phyloP scores from a whole-genome alignment of 495 filamentous ascomycete species.

The Xylaria grammica region DNA sequence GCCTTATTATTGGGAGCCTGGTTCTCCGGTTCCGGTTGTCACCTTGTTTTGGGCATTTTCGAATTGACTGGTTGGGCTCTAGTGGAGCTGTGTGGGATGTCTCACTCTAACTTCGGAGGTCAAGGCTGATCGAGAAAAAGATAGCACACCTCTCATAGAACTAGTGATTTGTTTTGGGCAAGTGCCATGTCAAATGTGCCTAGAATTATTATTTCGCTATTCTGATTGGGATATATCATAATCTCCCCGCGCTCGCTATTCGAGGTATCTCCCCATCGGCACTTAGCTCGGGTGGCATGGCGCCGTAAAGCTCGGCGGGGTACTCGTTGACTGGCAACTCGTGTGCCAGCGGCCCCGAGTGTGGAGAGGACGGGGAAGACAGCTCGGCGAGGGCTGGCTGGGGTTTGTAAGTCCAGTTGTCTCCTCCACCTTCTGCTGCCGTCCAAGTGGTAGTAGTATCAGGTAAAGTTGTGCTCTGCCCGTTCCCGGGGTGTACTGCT shows the following conservation, averaged over 20 bases:
- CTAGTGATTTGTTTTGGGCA: background rate
- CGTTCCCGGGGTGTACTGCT: background rate
- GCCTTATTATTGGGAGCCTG: too few relatives aligned
- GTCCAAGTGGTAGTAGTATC: background rate
- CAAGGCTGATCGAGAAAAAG: background rate
- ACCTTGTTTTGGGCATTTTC: too few relatives aligned
- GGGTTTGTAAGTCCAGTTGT: constrained; percentile 12
- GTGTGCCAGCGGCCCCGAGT: background rate
- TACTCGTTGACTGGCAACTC: constrained; percentile 27
- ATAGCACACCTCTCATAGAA: background rate
- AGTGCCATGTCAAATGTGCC: background rate
- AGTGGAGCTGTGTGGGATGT: too few relatives aligned
- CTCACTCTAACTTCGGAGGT: too few relatives aligned
- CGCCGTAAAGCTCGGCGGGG: constrained; percentile 27
- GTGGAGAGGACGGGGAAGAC: constrained; percentile 3
- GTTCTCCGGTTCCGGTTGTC: too few relatives aligned
- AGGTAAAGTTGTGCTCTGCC: background rate
- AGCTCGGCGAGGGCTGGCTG: background rate
- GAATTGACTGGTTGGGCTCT: too few relatives aligned
- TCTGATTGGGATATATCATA: background rate
- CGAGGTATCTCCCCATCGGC: constrained; percentile 16
- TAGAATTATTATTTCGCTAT: background rate
- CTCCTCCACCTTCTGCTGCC: background rate
- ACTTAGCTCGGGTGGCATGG: constrained; percentile 26
- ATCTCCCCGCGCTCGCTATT: background rate